Percentiles rank a stretch among this genome's conserved stretches.
Evolutionary conservation across 371 early-diverging fungal genomes (phyloP).

Genomic region (Mucor mucedo): DNA sequence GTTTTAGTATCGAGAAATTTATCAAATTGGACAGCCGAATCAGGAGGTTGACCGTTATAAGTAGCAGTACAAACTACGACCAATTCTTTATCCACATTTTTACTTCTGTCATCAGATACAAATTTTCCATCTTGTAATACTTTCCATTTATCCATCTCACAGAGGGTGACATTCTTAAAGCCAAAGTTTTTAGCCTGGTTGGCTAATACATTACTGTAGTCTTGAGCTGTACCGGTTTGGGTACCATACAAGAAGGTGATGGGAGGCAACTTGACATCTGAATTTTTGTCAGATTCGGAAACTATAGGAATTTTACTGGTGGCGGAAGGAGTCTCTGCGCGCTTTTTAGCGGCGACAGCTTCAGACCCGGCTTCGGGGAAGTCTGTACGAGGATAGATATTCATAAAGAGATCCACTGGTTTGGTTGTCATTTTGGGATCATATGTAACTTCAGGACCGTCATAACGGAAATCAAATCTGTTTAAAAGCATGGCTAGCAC

Average conservation of each 20-base stretch:
- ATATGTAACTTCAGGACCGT: constrained; percentile 8
- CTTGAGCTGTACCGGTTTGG: constrained; percentile 60
- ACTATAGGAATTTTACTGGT: no score
- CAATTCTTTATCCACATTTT: constrained; percentile 29
- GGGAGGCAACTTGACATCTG: constrained; percentile 27
- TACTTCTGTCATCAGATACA: background rate
- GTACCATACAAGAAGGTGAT: constrained; percentile 57
- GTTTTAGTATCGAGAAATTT: constrained; percentile 38
- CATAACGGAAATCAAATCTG: constrained; percentile 42
- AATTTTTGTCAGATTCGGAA: background rate
- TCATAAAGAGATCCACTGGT: constrained; percentile 39
- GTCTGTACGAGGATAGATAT: constrained; percentile 39
- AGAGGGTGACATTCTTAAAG: constrained; percentile 36
- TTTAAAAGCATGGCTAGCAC: constrained; percentile 53
- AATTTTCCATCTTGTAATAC: constrained; percentile 34
- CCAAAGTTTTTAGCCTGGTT: constrained; percentile 50
- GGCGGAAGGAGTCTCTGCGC: background rate
- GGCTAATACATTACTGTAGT: constrained; percentile 51
- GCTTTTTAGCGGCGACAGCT: background rate
- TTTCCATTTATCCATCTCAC: constrained; percentile 52
- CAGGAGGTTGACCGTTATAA: constrained; percentile 63
- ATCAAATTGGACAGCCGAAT: constrained; percentile 55
- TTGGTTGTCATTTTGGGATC: constrained; percentile 29
- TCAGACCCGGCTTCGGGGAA: constrained; percentile 25
- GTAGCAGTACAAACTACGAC: constrained; percentile 52